Conservation (phyloP, 495 filamentous ascomycete species). For the Tuber magnatum region DNA sequence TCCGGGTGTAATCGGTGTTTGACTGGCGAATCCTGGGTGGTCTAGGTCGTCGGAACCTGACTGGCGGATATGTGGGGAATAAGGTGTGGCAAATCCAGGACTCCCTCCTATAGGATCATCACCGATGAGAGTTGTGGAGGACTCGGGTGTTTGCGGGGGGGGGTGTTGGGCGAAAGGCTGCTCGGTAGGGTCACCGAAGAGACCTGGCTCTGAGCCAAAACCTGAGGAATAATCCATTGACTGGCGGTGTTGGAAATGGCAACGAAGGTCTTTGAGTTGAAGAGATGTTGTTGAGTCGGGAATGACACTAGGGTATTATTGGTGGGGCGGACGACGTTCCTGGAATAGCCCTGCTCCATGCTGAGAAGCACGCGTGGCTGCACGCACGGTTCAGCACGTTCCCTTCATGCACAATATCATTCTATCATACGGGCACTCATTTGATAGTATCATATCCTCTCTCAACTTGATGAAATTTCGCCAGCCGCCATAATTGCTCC, state of each 20-base stretch:
- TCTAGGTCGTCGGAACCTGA: constrained; percentile 2
- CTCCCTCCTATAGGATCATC: constrained; percentile 20
- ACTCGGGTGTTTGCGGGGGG: constrained; percentile 6
- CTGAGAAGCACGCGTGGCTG: neutral
- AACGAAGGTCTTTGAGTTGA: neutral
- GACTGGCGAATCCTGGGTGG: neutral
- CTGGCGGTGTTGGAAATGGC: neutral
- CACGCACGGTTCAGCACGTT: neutral
- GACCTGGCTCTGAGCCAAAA: constrained; percentile 32
- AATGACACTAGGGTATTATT: neutral
- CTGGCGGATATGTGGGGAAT: constrained; percentile 1
- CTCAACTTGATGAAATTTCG: neutral
- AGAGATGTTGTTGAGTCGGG: constrained; percentile 8
- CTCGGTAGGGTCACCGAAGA: constrained; percentile 36
- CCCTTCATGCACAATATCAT: neutral
- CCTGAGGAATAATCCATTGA: constrained; percentile 37
- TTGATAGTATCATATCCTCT: neutral
- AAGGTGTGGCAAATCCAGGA: constrained; percentile 20
- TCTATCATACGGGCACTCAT: too few relatives aligned
- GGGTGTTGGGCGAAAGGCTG: constrained; percentile 35
- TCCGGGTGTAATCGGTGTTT: neutral
- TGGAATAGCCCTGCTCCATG: neutral
- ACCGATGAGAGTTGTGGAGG: constrained; percentile 15
- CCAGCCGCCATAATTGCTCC: too few relatives aligned
- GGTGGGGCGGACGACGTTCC: neutral